Percentiles rank a stretch among this genome's conserved stretches.
phyloP scores from a whole-genome alignment of 768 basidiomycete genomes.

The Trametes punicea region DNA sequence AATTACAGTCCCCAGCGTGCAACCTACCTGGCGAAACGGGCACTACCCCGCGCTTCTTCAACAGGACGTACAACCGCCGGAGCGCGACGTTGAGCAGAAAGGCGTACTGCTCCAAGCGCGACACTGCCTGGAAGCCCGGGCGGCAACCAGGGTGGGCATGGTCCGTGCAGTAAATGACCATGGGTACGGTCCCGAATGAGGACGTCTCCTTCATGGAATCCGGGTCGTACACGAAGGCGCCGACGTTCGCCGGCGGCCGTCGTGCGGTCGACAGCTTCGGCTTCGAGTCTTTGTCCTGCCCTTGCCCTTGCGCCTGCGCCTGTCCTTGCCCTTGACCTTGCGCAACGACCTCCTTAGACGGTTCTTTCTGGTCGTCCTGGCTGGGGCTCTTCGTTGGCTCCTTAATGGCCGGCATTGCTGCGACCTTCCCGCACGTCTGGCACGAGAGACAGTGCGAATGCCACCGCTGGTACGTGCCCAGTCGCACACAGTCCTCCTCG shows the following conservation, averaged over 20 bases:
- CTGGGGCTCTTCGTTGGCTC: constrained; percentile 46
- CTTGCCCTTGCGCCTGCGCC: neutral
- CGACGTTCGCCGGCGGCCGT: constrained; percentile 79
- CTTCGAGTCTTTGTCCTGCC: constrained; percentile 33
- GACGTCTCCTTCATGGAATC: constrained; percentile 63
- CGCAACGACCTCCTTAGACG: constrained; percentile 34
- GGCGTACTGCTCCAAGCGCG: constrained; percentile 94
- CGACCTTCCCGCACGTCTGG: constrained; percentile 69
- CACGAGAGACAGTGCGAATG: constrained; percentile 95
- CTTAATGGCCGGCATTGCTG: constrained; percentile 58
- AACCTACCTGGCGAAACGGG: constrained; percentile 71
- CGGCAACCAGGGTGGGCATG: constrained; percentile 69
- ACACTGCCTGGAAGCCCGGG: constrained; percentile 85
- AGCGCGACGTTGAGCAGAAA: constrained; percentile 96
- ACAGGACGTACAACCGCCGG: constrained; percentile 79
- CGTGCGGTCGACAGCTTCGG: constrained; percentile 61
- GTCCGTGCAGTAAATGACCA: constrained; percentile 70
- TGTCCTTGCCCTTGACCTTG: constrained; percentile 31
- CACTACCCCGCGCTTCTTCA: constrained; percentile 88
- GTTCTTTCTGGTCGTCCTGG: constrained; percentile 41
- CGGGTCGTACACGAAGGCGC: constrained; percentile 73
- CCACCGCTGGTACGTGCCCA: constrained; percentile 97
- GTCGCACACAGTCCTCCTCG: constrained; percentile 94
- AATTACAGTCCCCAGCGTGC: constrained; percentile 13
- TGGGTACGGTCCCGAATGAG: constrained; percentile 72